These are phyloP conservation scores for Teratosphaeriaceae sp. DNA, from an alignment of 2,329 filamentous ascomycete species.

Conservation along the genomic window DNA sequence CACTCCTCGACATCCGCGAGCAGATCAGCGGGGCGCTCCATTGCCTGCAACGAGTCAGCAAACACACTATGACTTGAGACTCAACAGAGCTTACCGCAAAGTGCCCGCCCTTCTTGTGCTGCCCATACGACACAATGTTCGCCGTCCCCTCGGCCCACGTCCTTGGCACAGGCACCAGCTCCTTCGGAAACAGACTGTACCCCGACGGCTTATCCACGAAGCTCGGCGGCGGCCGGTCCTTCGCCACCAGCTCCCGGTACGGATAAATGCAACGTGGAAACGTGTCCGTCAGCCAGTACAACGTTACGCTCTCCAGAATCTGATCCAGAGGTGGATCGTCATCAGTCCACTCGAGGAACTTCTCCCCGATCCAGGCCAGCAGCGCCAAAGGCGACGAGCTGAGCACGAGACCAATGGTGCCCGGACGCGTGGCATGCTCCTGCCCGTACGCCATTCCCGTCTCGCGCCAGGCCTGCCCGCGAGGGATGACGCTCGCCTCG, in stretches of 20 bases:
- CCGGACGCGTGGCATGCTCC: constrained; percentile 49
- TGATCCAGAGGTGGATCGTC: constrained; percentile 32
- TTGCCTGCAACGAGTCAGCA: constrained; percentile 20
- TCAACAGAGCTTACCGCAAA: constrained; percentile 27
- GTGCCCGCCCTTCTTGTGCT: constrained; percentile 35
- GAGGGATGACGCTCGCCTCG: constrained; percentile 35
- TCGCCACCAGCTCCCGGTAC: constrained; percentile 32
- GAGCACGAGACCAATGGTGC: constrained; percentile 51
- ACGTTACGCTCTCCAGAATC: constrained; percentile 43
- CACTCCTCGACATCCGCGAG: constrained; percentile 30
- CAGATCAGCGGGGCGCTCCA: constrained; percentile 29
- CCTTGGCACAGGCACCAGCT: constrained; percentile 34
- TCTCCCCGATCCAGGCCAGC: constrained; percentile 51
- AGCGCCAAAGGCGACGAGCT: constrained; percentile 49
- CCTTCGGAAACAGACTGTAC: constrained; percentile 39
- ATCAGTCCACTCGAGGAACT: constrained; percentile 51
- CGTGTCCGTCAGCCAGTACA: constrained; percentile 50
- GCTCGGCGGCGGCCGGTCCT: constrained; percentile 6
- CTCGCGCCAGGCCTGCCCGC: constrained; percentile 33
- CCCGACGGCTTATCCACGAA: constrained; percentile 37
- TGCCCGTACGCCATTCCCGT: constrained; percentile 45
- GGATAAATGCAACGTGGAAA: constrained; percentile 40
- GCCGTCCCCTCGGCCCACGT: constrained; percentile 29
- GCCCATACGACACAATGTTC: constrained; percentile 31
- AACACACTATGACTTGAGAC: not conserved